These are phyloP conservation scores for Moniliophthora roreri DNA, from an alignment of 1,284 basidiomycete species.

Conservation along the genomic window DNA sequence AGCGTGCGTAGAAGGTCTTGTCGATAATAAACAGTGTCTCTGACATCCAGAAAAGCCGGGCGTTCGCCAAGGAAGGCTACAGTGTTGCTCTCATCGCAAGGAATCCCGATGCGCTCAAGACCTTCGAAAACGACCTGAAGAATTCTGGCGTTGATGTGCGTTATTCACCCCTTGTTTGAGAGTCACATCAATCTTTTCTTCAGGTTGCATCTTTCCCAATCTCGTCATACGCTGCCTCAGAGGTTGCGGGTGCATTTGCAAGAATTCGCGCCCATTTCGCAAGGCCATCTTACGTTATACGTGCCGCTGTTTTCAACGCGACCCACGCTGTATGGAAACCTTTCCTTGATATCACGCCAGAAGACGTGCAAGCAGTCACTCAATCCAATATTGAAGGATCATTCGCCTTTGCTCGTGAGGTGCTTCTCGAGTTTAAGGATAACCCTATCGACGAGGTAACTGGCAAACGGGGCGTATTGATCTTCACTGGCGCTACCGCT, in stretches of 20 bases:
- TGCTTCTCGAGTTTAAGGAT: constrained; percentile 60
- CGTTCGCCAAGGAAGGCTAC: constrained; percentile 67
- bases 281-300: constrained; percentile 46
- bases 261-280: constrained; percentile 54
- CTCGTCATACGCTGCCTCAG: constrained; percentile 50
- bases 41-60: constrained; percentile 47
- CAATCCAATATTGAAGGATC: constrained; percentile 60
- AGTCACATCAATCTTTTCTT: not conserved
- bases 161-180: too few species aligned
- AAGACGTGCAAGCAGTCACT: constrained; percentile 49
- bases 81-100: constrained; percentile 69
- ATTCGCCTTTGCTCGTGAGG: constrained; percentile 68
- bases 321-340: constrained; percentile 59
- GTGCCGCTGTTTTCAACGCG: constrained; percentile 69
- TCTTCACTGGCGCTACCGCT: constrained; percentile 81
- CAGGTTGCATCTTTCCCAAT: constrained; percentile 66
- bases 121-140: constrained; percentile 56
- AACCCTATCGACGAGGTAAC: constrained; percentile 37
- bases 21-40: constrained; percentile 6
- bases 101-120: constrained; percentile 50
- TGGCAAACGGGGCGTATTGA: constrained; percentile 62
- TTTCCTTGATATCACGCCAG: constrained; percentile 66
- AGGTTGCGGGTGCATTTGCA: constrained; percentile 54
- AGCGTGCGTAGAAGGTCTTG: constrained; percentile 55
- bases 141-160: constrained; percentile 57